Conservation (phyloP, 2,329 filamentous ascomycete genomes). For the Penicillium rolfsii region DNA sequence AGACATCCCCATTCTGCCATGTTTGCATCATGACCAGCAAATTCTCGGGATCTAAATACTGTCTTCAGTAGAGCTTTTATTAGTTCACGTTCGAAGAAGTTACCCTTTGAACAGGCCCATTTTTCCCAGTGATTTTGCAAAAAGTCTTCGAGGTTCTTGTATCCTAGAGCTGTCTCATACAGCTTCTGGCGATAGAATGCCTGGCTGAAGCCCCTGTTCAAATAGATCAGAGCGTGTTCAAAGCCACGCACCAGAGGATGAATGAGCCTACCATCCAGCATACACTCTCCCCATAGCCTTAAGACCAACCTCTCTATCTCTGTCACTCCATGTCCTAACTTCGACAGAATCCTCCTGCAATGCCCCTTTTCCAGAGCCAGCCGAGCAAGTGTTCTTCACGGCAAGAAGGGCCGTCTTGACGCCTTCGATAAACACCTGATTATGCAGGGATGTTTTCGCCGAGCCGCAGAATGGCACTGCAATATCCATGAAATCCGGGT, state of each 20-base stretch:
- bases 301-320: conserved; percentile 60
- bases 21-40: conserved; percentile 74
- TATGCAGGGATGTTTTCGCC: conserved; percentile 67
- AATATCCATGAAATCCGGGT: conserved; percentile 67
- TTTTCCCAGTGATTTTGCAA: conserved; percentile 75
- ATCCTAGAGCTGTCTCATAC: conserved; percentile 68
- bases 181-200: conserved; percentile 74
- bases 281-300: conserved; percentile 76
- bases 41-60: conserved; percentile 67
- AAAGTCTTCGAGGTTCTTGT: conserved; percentile 71
- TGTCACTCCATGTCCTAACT: conserved; percentile 55
- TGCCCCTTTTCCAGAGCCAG: conserved; percentile 54
- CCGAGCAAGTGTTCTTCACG: conserved; percentile 58
- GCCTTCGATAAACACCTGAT: conserved; percentile 69
- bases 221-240: conserved; percentile 5
- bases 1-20: conserved; percentile 76
- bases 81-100: neutral
- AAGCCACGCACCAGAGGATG: neutral
- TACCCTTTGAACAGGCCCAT: conserved; percentile 70
- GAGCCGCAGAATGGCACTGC: conserved; percentile 68
- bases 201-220: conserved; percentile 70
- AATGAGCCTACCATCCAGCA: conserved; percentile 63
- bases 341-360: conserved; percentile 43
- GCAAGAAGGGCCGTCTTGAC: conserved; percentile 64
- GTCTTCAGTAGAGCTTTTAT: neutral